A percentile compares a stretch with the other conserved stretches of the same genome.
phyloP scores from a whole-genome alignment of 495 filamentous ascomycete genomes.

The Trichoderma asperelloides region DNA sequence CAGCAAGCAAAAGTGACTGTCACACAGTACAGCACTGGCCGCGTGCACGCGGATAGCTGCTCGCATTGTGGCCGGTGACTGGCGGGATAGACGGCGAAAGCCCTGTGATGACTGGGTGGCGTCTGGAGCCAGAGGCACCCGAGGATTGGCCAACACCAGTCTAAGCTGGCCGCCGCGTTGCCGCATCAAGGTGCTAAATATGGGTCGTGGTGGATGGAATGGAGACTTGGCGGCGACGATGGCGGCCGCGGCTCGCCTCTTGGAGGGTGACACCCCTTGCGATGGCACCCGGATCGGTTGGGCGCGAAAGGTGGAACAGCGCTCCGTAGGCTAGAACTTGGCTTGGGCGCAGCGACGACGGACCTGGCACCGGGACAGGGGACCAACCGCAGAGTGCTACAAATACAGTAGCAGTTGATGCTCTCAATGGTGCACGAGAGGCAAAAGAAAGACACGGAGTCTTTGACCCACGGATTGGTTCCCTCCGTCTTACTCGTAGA shows the following conservation, averaged over 20 bases:
- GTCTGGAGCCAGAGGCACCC: background rate
- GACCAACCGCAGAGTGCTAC: background rate
- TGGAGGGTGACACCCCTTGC: background rate
- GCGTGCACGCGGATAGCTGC: background rate
- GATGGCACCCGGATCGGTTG: slow-evolving; percentile 3
- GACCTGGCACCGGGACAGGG: background rate
- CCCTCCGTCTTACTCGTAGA: too few relatives aligned
- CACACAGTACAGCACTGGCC: background rate
- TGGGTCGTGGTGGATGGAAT: background rate
- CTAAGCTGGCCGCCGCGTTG: background rate
- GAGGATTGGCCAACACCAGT: background rate
- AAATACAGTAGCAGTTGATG: background rate
- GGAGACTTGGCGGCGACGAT: slow-evolving; percentile 3
- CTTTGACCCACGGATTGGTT: background rate
- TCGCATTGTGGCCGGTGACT: slow-evolving; percentile 1
- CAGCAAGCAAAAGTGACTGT: background rate
- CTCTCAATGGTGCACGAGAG: background rate
- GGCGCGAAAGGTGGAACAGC: slow-evolving; percentile 6
- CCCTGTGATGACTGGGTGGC: slow-evolving; percentile 5
- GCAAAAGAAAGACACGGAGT: background rate
- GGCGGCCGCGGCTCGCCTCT: slow-evolving; percentile 7
- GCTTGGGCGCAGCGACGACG: background rate
- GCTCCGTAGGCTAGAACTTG: background rate
- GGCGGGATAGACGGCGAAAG: slow-evolving; percentile 4
- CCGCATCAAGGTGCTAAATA: background rate